A percentile compares a stretch with the other conserved stretches of the same genome.
phyloP scores from a whole-genome alignment of 306 rosid species.

The Sicyos baderoa region DNA sequence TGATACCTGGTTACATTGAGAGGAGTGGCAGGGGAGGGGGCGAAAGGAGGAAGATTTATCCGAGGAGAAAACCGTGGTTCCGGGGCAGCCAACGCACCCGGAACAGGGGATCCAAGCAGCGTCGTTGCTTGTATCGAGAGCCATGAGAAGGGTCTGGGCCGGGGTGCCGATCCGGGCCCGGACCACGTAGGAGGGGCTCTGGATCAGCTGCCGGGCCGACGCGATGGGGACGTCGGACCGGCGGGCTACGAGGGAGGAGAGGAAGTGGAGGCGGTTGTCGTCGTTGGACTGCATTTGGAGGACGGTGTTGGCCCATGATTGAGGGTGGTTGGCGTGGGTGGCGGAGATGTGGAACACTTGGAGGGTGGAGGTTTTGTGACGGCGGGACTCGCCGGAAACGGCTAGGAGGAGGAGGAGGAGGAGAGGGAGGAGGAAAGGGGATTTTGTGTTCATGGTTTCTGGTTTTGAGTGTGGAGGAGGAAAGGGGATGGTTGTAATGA shows the following conservation, averaged over 20 bases:
- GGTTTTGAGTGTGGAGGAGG: not conserved
- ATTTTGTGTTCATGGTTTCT: not conserved
- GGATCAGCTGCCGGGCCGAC: conserved; percentile 67
- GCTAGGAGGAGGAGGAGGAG: not conserved
- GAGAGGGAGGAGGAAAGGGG: no score
- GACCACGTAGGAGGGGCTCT: conserved; percentile 74
- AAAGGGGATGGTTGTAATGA: not conserved
- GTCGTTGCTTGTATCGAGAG: conserved; percentile 80
- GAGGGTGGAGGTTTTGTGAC: conserved; percentile 51
- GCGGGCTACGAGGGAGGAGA: conserved; percentile 40
- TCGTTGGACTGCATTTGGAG: conserved; percentile 51
- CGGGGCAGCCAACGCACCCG: conserved; percentile 68
- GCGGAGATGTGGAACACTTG: conserved; percentile 55
- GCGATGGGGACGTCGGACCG: conserved; percentile 69
- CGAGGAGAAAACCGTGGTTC: conserved; percentile 36
- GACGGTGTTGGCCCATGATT: conserved; percentile 66
- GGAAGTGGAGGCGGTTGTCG: conserved; percentile 47
- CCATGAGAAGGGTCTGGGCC: conserved; percentile 63
- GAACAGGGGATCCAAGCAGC: conserved; percentile 82
- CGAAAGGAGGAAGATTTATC: conserved; percentile 43
- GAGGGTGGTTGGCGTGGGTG: conserved; percentile 42
- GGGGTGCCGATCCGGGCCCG: conserved; percentile 69
- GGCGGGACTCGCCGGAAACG: not conserved
- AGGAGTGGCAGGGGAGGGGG: conserved; percentile 37
- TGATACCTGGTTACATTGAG: conserved; percentile 78